Conservation (phyloP, 2,329 filamentous ascomycete species). For the Monilinia vaccinii-corymbosi region DNA sequence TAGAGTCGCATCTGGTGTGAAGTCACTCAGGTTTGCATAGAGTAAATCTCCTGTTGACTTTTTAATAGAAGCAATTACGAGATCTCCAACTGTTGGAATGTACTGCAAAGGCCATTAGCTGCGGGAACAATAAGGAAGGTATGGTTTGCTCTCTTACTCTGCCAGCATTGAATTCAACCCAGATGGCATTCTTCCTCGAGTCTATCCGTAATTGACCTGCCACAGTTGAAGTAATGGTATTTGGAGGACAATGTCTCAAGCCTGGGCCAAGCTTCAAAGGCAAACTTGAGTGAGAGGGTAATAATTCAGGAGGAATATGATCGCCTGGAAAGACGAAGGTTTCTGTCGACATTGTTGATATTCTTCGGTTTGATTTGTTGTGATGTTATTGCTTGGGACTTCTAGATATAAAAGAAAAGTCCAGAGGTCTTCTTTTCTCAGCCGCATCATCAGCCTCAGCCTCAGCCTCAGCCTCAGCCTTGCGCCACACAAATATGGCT, state of each 20-base stretch:
- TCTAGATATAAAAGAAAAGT: not conserved
- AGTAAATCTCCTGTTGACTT: constrained; percentile 69
- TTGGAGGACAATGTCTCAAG: constrained; percentile 71
- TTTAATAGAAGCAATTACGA: constrained; percentile 79
- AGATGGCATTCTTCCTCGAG: constrained; percentile 65
- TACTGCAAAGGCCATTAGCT: constrained; percentile 48
- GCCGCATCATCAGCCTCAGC: constrained; percentile 26
- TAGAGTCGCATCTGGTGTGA: constrained; percentile 57
- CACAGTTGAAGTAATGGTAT: constrained; percentile 59
- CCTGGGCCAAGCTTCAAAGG: constrained; percentile 77
- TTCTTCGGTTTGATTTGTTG: not conserved
- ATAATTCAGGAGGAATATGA: constrained; percentile 50
- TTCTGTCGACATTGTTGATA: constrained; percentile 32
- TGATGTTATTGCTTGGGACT: not conserved
- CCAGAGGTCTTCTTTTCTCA: constrained; percentile 12
- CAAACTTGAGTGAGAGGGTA: constrained; percentile 60
- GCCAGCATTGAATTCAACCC: constrained; percentile 63
- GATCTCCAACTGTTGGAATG: constrained; percentile 67
- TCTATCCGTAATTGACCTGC: constrained; percentile 60
- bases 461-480: constrained; percentile 20
- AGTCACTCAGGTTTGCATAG: constrained; percentile 65
- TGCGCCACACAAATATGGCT: constrained; percentile 17
- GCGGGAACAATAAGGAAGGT: not conserved
- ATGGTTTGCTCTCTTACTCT: constrained; percentile 41
- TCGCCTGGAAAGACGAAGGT: constrained; percentile 77